Base-by-base conservation (phyloP, 192 early-diverging fungal genomes). In the Entomortierella parvispora region DNA sequence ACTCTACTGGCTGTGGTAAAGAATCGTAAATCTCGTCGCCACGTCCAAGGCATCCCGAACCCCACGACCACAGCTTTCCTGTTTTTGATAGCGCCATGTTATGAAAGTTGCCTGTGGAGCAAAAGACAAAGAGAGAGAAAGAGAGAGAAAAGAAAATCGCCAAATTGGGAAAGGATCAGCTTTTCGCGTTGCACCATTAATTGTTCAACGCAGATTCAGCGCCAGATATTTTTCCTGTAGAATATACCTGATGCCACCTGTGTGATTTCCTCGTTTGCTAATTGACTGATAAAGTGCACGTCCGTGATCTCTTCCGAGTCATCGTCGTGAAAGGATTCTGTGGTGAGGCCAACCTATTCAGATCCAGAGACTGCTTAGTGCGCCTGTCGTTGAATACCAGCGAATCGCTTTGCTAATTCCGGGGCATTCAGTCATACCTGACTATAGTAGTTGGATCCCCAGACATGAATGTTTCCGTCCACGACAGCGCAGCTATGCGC, bases 371-470 rank as follows among this genome's bases (percentile, higher is more conserved):
- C n/a, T n/a, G n/a, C n/a, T n/a, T n/a, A n/a, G n/a, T n/a, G n/a
- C n/a, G n/a, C n/a, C n/a, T n/a, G n/a, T n/a, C n/a, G n/a, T n/a
- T n/a, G n/a, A n/a, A n/a, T n/a, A n/a, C n/a, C n/a, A n/a, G 37
- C 45, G 33, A 34, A 31, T 28, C 31, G 0, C 11, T 34, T 29
- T 4, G 23, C 7, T 37, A 1, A 17, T 10, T 6, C 0, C 28
- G 32, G n/a, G n/a, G n/a, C n/a, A n/a, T n/a, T n/a, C n/a, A n/a
- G n/a, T n/a, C n/a, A n/a, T 65, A 72, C 70, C 61, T 77, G 74
- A 12, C 66, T 77, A 47, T 77, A 68, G 23, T 77, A 77, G 55
- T 77, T 77, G 54, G 74, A 77, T 22, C 74, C 74, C 74, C 74
- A 77, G 23, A 59, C 74, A 47, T 77, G 74, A 23, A 77, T 47